phyloP scores from a whole-genome alignment of 2,329 filamentous ascomycete species.

The Colletotrichum lini region DNA sequence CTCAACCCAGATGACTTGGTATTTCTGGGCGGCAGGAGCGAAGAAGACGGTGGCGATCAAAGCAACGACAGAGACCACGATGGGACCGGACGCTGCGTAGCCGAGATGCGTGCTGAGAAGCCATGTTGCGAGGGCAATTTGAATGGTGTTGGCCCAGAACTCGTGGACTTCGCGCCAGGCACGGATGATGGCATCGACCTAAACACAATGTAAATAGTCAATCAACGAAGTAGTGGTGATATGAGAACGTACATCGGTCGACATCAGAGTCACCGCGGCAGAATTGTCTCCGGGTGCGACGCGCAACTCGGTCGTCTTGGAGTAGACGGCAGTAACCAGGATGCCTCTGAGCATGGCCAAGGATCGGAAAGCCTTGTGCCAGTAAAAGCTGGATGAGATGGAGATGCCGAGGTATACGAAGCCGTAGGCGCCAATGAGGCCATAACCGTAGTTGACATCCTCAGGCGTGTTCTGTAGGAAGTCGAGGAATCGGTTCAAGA shows the following conservation, averaged over 20 bases:
- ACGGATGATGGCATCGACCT: conserved; percentile 56
- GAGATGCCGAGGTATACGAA: conserved; percentile 60
- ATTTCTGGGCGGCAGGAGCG: conserved; percentile 49
- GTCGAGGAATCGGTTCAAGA: conserved; percentile 52
- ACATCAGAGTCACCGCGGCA: conserved; percentile 48
- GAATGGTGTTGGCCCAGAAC: conserved; percentile 54
- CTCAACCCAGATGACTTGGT: conserved; percentile 59
- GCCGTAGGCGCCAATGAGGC: conserved; percentile 58
- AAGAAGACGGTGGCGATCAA: conserved; percentile 47
- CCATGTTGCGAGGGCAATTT: conserved; percentile 53
- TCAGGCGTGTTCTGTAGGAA: conserved; percentile 49
- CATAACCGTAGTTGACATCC: conserved; percentile 51
- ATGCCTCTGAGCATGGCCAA: conserved; percentile 48
- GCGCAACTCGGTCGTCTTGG: conserved; percentile 45
- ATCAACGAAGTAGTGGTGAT: not conserved
- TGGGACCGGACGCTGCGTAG: conserved; percentile 51
- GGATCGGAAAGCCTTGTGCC: conserved; percentile 45
- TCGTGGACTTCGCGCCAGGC: conserved; percentile 54
- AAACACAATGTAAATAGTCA: not conserved
- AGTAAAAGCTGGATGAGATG: conserved; percentile 47
- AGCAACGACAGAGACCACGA: conserved; percentile 50
- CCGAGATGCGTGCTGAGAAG: conserved; percentile 53
- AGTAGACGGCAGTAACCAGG: conserved; percentile 47
- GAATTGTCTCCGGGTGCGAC: conserved; percentile 42
- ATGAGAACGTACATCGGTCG: conserved; percentile 48